Conservation (phyloP, 768 basidiomycete genomes). For the Hygrocybe punicea region DNA sequence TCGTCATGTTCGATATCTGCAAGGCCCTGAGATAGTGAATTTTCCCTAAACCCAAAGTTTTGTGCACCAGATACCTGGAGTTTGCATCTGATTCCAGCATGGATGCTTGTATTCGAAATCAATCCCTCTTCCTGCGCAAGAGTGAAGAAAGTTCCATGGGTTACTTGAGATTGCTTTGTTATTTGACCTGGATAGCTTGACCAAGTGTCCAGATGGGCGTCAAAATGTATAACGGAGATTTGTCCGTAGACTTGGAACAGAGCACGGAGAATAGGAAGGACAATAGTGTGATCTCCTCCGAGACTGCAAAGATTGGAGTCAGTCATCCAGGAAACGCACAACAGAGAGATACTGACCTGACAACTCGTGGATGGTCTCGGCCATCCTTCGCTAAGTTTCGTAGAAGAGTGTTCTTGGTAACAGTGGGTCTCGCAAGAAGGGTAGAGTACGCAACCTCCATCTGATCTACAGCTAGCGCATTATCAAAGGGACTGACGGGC, state of each 20-base stretch:
- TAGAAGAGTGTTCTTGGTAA: slow-evolving; percentile 29
- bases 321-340: background rate
- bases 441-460: slow-evolving; percentile 84
- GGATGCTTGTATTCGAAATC: slow-evolving; percentile 72
- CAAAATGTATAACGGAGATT: slow-evolving; percentile 57
- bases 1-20: slow-evolving; percentile 66
- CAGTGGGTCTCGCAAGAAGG: slow-evolving; percentile 56
- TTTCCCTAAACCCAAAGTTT: slow-evolving; percentile 14
- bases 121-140: slow-evolving; percentile 75
- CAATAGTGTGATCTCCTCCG: slow-evolving; percentile 89
- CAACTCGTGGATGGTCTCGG: slow-evolving; percentile 66
- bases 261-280: slow-evolving; percentile 79
- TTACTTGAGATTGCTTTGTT: slow-evolving; percentile 63
- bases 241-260: slow-evolving; percentile 78
- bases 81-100: slow-evolving; percentile 83
- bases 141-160: slow-evolving; percentile 85
- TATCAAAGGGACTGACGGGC: slow-evolving; percentile 77
- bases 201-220: slow-evolving; percentile 64
- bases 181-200: slow-evolving; percentile 52
- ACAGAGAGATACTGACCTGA: slow-evolving; percentile 43
- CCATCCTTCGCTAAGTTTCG: slow-evolving; percentile 52
- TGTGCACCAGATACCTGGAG: slow-evolving; percentile 37
- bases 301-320: slow-evolving; percentile 40
- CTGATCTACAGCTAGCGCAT: slow-evolving; percentile 78
- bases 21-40: slow-evolving; percentile 48